phyloP scores from a whole-genome alignment of 2,329 filamentous ascomycete species.

The Alternaria hordeiaustralica region DNA sequence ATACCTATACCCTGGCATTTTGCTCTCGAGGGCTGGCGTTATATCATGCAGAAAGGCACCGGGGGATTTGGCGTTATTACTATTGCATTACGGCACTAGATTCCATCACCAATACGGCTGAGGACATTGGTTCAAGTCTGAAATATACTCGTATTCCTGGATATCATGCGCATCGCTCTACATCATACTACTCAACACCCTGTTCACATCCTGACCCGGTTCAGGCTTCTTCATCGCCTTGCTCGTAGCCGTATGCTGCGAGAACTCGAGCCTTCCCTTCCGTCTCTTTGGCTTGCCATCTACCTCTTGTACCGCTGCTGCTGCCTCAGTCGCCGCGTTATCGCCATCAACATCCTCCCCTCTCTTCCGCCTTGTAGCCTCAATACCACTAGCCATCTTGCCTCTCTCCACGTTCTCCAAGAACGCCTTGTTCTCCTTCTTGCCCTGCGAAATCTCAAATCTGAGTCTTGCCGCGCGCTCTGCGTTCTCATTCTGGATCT shows the following conservation, averaged over 20 bases:
- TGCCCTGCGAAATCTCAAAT: conserved; percentile 77
- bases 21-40: conserved; percentile 11
- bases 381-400: conserved; percentile 74
- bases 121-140: not conserved
- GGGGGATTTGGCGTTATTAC: not conserved
- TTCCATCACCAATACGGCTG: not conserved
- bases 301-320: conserved; percentile 38
- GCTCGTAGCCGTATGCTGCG: conserved; percentile 65
- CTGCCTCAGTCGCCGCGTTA: conserved; percentile 22
- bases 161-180: conserved; percentile 21
- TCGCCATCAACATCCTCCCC: conserved; percentile 32
- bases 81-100: not conserved
- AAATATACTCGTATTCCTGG: conserved; percentile 5
- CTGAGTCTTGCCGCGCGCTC: conserved; percentile 77
- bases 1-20: conserved; percentile 35
- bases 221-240: conserved; percentile 44
- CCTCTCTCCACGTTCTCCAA: conserved; percentile 78
- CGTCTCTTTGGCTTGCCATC: conserved; percentile 33
- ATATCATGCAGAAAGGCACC: not conserved
- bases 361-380: conserved; percentile 63
- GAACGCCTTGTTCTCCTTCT: conserved; percentile 82
- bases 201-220: conserved; percentile 38
- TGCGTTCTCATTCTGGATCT: conserved; percentile 82
- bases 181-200: conserved; percentile 48
- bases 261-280: conserved; percentile 62